Base-by-base conservation (phyloP, 2,329 filamentous ascomycete species). In the Apiospora arundinis region DNA sequence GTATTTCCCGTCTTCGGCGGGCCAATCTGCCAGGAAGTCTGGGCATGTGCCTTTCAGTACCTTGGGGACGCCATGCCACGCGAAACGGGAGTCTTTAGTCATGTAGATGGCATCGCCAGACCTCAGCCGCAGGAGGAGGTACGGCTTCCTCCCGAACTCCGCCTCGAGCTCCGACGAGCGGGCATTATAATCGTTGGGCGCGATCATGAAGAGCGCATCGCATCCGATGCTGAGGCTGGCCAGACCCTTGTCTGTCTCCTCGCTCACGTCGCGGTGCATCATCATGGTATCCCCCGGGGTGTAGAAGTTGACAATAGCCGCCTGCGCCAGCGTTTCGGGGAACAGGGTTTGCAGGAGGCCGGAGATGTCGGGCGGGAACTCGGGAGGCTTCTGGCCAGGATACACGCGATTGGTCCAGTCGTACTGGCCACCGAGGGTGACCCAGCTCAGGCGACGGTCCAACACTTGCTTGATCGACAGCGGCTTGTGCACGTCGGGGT, bases 31-130 rank as follows among this genome's bases (percentile, higher is more conserved):
- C 68, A 98, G 81, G 81, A 91, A 93, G 0, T 83, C 83, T 0
- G 95, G 95, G 81, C 95, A 98, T 0, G 94, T 97, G 0, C 84
- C 89, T 66, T 90, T 88, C 46, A 98, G 78, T 16, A 98, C 92
- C 80, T 95, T 96, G 7, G 96, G 95, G 16, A 98, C 95, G 16
- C 93, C 95, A 83, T 98, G 96, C 95, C 95, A 98, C 2, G 95
- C 95, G 82, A 94, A 97, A 60, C 96, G 87, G 4, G 93, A 92
- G 71, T 90, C 86, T 25, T 92, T 89, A 68, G 90, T 91, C 95
- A 99, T 98, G 78, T 97, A 95, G 0, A 98, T 90, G 0, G 91
- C 94, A 83, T 98, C 95, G 0, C 96, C 95, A 0, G 94, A 97
- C 32, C 91, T 87, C 48, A 98, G 84, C 28, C 92, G 87, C 46